Evolutionary conservation across 371 early-diverging fungal species (phyloP).

Genomic region (Apophysomyces sp.): DNA sequence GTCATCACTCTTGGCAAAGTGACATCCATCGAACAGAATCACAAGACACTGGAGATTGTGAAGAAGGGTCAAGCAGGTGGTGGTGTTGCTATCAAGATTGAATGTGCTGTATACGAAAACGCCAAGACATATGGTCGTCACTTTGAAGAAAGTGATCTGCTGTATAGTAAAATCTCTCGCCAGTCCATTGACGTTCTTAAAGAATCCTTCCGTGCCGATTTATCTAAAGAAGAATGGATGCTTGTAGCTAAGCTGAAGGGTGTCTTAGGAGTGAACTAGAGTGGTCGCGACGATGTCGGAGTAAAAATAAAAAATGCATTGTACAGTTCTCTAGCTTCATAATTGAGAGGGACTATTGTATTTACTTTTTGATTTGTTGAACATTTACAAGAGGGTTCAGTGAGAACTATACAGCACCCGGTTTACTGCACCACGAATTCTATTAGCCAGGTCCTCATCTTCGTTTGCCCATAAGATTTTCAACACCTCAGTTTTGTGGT

Average conservation of each 20-base stretch:
- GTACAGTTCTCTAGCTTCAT: not conserved
- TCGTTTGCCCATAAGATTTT: conserved; percentile 24
- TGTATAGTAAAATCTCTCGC: conserved; percentile 86
- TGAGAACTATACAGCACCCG: not conserved
- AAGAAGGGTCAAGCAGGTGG: conserved; percentile 85
- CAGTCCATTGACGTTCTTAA: conserved; percentile 97
- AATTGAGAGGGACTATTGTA: too few species aligned
- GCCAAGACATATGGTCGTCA: conserved; percentile 96
- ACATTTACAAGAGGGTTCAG: too few species aligned
- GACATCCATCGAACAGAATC: conserved; percentile 96
- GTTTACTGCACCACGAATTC: not conserved
- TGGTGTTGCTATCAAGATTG: conserved; percentile 98
- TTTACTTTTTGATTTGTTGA: too few species aligned
- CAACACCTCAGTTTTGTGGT: conserved; percentile 5
- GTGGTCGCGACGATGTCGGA: not conserved
- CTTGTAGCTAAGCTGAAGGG: conserved; percentile 84
- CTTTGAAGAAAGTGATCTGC: conserved; percentile 86
- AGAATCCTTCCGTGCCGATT: conserved; percentile 93
- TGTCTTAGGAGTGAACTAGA: conserved; percentile 50
- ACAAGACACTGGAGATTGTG: conserved; percentile 83
- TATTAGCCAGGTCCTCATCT: conserved; percentile 29
- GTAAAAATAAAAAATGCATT: not conserved
- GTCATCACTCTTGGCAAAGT: conserved; percentile 89
- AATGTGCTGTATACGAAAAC: conserved; percentile 82
- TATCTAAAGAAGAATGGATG: conserved; percentile 94